phyloP scores from a whole-genome alignment of 805 yeast genomes.

The Scheffersomyces ergatensis region DNA sequence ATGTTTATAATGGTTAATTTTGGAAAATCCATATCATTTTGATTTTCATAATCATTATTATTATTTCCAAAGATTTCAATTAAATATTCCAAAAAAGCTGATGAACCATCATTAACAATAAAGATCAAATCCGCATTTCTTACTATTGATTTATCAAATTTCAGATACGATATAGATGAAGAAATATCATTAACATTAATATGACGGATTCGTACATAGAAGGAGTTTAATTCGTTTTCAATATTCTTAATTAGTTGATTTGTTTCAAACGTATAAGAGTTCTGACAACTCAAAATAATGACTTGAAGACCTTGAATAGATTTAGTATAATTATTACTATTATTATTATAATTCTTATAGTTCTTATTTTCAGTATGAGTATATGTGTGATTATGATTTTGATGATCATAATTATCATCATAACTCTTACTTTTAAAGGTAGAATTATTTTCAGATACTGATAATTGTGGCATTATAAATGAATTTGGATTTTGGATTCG shows the following conservation, averaged over 20 bases:
- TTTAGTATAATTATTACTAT: not conserved
- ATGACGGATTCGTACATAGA: not conserved
- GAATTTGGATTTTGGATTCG: conserved; percentile 10
- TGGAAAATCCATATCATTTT: conserved; percentile 13
- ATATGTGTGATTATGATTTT: not conserved
- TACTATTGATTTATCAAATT: conserved; percentile 11
- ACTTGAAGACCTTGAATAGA: not conserved
- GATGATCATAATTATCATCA: not conserved
- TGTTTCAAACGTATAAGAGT: not conserved
- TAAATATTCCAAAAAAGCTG: conserved; percentile 22
- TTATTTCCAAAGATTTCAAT: conserved; percentile 9
- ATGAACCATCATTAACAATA: conserved; percentile 38
- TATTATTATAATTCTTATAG: not conserved
- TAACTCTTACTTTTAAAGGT: not conserved
- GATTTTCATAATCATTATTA: conserved; percentile 1
- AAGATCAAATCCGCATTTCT: conserved; percentile 27
- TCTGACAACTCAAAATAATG: not conserved
- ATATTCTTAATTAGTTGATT: not conserved
- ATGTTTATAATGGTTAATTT: conserved; percentile 35
- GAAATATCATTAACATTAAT: not conserved
- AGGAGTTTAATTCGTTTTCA: not conserved
- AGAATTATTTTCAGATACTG: conserved; percentile 15
- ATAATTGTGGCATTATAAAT: conserved; percentile 39
- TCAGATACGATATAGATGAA: not conserved
- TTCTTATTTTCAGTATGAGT: no score